Evolutionary conservation across 371 early-diverging fungal species (phyloP), one percentile per base, ranked within the genome.

Genomic region (Scutellospora calospora): DNA sequence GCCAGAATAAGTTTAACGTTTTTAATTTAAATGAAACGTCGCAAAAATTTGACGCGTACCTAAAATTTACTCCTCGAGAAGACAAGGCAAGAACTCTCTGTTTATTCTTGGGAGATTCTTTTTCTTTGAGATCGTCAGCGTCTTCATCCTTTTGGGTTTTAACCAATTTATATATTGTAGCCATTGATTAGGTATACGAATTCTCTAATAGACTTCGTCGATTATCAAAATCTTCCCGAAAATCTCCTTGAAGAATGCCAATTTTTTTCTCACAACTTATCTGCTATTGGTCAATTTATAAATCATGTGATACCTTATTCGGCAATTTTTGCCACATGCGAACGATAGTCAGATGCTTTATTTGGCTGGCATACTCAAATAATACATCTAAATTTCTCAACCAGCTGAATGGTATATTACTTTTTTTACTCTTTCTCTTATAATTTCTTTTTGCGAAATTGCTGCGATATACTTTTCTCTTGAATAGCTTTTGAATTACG

Each of bases 31-130:
- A 2, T 72, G 16, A 11, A 22, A 31, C 22, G 9, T 5, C 6
- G 14, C 35, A 20, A 54, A 27, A 20, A 45, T 60, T 35, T 27
- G 27, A 49, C 66, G 22, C 82, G 76, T 91, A 97, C 95, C 96
- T 90, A 76, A 85, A 91, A 68, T 90, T 95, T 75, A 96, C 94
- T 76, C 99, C 99, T 51, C 99, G 92, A 60, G 97, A 96, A 69
- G 95, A 93, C 55, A 98, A 88, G 79, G 97, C 81, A 83, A 98
- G 86, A 27, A 98, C 96, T 74, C 97, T 90, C 85, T 98, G 97
- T 86, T 95, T 96, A 87, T 97, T 57, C 45, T 20, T 16, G 20
- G 27, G 18, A n/a, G n/a, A n/a, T 81, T 81, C 31, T 35, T 81
- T 66, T 18, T 35, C 35, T 2, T 31, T 27, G 0, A n/a, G 16